These are phyloP conservation scores for Rhodosporidiobolus odoratus DNA, from an alignment of 768 basidiomycete species.

Conservation along the genomic window DNA sequence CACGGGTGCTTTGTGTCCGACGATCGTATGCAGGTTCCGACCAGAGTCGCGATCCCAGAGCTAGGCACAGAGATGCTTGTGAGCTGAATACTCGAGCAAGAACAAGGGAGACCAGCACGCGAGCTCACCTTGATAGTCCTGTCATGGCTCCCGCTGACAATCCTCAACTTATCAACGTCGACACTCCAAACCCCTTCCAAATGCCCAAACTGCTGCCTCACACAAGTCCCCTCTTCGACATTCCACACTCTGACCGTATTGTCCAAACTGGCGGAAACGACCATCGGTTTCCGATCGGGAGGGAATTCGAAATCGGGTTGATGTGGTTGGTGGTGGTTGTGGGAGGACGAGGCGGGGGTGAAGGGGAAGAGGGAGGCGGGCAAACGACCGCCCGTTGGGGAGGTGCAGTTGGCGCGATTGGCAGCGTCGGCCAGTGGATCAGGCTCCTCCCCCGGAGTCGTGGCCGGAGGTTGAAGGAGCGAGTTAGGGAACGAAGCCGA, in stretches of 20 bases:
- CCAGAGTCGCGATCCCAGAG: constrained; percentile 92
- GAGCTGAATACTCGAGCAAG: constrained; percentile 11
- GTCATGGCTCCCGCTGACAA: constrained; percentile 91
- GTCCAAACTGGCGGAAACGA: constrained; percentile 52
- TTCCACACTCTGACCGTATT: constrained; percentile 95
- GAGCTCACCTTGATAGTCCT: constrained; percentile 83
- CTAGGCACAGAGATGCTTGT: constrained; percentile 50
- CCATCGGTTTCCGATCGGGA: constrained; percentile 56
- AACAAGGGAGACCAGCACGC: neutral
- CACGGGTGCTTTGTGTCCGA: constrained; percentile 90
- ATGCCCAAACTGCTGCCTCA: constrained; percentile 82
- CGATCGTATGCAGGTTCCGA: constrained; percentile 76
- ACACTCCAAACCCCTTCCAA: constrained; percentile 98
- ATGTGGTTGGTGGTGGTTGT: neutral
- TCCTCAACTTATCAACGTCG: constrained; percentile 73
- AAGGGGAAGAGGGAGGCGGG: neutral
- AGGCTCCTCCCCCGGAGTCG: constrained; percentile 30
- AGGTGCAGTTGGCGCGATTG: constrained; percentile 5
- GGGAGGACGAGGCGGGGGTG: neutral
- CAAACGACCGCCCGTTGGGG: neutral
- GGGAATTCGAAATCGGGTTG: constrained; percentile 38
- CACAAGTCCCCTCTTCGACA: constrained; percentile 71
- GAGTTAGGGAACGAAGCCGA: constrained; percentile 38
- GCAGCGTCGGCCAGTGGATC: neutral
- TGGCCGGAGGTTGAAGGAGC: constrained; percentile 33